Base-by-base conservation (phyloP, 1,139 yeast genomes). In the Suhomyces kunorum region DNA sequence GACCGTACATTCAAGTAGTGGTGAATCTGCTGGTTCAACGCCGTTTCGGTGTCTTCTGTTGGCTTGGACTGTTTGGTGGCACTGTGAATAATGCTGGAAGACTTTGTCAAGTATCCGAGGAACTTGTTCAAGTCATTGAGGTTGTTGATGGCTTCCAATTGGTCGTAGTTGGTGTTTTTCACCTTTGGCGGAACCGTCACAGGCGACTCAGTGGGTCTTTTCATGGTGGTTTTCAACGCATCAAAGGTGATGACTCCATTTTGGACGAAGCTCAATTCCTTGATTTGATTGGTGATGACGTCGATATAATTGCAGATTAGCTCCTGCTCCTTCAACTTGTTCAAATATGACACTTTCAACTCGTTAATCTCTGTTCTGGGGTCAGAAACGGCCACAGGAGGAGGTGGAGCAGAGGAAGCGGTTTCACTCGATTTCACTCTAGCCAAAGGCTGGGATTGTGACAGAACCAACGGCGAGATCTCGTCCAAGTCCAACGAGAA, bases 171-270 rank as follows among this genome's bases (percentile, higher is more conserved):
- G 4, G 41, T 29, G 13, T 20, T 39, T 14, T 15, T 31, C 4
- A 30, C 12, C 13, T 25, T 24, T 9, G 50, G 38, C 24, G 49
- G n/a, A 14, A 30, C 18, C 8, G 28, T 29, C 24, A 32, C 17
- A 13, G 36, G 31, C n/a, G 28, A 36, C 4, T 27, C 38, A 24
- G 32, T n/a, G 35, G 40, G 36, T 29, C 48, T 32, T 31, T 26
- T 36, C 36, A 38, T 35, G 14, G 26, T 43, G 22, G 42, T 36
- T 25, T 45, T 65, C 35, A 72, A 57, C 1, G 76, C 75, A 52
- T 71, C 76, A 43, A 68, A 61, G 1, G 76, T 67, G 38, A 72
- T 71, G 28, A 70, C 74, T 5, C 78, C 78, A 48, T 66, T 71
- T 47, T 71, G 74, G 5, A 71, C 75, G 51, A 72, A 71, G 32